These are phyloP conservation scores for Scenedesmus sp. DNA, from an alignment of 163 green algal genomes.

Conservation along the genomic window DNA sequence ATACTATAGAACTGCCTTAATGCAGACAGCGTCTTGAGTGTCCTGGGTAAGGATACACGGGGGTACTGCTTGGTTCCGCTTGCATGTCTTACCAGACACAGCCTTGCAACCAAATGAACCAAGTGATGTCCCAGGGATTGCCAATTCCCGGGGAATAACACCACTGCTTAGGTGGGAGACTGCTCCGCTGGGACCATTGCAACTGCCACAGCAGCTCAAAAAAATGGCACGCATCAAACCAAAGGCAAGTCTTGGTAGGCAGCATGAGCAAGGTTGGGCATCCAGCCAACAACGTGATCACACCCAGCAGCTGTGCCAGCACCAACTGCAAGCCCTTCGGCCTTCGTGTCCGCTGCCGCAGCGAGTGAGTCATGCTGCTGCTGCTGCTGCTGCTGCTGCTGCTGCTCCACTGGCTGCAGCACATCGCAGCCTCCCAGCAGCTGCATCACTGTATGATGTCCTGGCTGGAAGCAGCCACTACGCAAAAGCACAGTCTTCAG, in stretches of 20 bases:
- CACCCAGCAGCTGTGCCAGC: not conserved
- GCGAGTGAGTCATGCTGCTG: not conserved
- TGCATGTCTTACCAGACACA: no score
- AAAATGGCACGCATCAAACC: not conserved
- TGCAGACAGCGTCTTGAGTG: no score
- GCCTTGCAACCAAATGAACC: no score
- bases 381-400: not conserved
- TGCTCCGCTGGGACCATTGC: no score
- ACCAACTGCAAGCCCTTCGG: not conserved
- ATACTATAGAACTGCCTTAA: no score
- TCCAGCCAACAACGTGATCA: not conserved
- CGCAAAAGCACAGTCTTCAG: constrained; percentile 15
- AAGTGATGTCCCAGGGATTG: no score
- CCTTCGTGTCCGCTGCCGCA: not conserved
- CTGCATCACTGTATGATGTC: constrained; percentile 36
- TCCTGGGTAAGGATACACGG: no score
- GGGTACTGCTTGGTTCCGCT: no score
- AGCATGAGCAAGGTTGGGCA: not conserved
- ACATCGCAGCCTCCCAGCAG: constrained; percentile 18
- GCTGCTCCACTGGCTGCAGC: not conserved
- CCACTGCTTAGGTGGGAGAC: no score
- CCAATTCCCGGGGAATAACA: no score
- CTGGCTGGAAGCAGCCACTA: constrained; percentile 5
- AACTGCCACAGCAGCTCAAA: no score
- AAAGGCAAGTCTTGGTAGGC: constrained; percentile 41